A percentile compares a stretch with the other conserved stretches of the same genome.
Evolutionary conservation across 2,329 filamentous ascomycete species (phyloP).

Genomic region (Gaeumannomyces sp.): DNA sequence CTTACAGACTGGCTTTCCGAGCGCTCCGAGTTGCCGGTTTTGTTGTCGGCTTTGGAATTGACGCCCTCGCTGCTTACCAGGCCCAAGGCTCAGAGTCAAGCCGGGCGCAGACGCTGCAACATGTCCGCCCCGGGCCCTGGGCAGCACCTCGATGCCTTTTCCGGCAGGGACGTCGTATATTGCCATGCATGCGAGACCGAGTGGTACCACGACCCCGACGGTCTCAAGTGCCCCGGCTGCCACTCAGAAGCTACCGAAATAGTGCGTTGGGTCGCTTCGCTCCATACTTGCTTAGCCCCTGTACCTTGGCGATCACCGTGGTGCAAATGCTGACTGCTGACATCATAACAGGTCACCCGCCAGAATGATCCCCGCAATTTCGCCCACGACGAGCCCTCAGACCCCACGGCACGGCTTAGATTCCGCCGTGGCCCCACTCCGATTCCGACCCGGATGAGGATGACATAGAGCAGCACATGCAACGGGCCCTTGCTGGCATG

Average conservation of each 20-base stretch:
- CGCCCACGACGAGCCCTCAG: conserved; percentile 16
- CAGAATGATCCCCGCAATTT: conserved; percentile 56
- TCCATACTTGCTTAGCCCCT: too few species aligned
- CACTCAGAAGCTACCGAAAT: conserved; percentile 77
- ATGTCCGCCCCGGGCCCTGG: conserved; percentile 17
- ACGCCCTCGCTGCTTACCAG: conserved; percentile 50
- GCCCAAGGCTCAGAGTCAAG: conserved; percentile 32
- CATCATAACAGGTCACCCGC: conserved; percentile 38
- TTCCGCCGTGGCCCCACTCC: too few species aligned
- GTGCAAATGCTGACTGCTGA: too few species aligned
- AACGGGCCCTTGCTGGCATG: conserved; percentile 33
- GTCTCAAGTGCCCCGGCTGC: conserved; percentile 71
- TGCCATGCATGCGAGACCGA: conserved; percentile 78
- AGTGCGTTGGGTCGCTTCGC: too few species aligned
- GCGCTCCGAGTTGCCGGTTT: conserved; percentile 48
- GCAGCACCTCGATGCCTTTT: conserved; percentile 42
- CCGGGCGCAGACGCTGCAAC: conserved; percentile 18
- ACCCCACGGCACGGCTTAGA: conserved; percentile 17
- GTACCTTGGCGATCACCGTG: conserved; percentile 6
- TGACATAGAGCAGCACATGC: conserved; percentile 48
- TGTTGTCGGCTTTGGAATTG: conserved; percentile 51
- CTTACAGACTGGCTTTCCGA: conserved; percentile 52
- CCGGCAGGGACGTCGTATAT: conserved; percentile 66
- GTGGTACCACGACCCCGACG: conserved; percentile 69
- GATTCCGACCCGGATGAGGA: conserved; percentile 54